Percentiles rank a stretch among this genome's conserved stretches.
Conservation (phyloP, 148 eudicot genomes). For the Selenicereus undatus region DNA sequence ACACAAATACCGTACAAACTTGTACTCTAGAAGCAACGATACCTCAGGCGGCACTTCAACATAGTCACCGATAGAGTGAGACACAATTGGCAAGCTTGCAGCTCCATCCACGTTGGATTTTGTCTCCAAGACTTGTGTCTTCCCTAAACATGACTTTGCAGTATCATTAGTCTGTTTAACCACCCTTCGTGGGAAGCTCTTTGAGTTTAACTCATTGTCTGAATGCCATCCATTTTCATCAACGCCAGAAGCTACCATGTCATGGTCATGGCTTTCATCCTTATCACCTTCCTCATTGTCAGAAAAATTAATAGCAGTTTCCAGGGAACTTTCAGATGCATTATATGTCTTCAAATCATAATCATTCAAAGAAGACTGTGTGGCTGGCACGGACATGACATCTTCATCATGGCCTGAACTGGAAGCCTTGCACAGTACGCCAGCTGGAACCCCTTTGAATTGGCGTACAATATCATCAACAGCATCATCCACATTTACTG, state of each 20-base stretch:
- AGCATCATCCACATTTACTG: constrained; percentile 97
- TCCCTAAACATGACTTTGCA: constrained; percentile 35
- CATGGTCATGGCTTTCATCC: constrained; percentile 37
- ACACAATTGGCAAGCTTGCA: constrained; percentile 33
- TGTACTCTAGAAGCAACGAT: constrained; percentile 10
- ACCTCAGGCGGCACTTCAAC: constrained; percentile 92
- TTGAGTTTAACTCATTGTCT: constrained; percentile 67
- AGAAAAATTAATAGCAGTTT: constrained; percentile 53
- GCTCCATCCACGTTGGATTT: constrained; percentile 35
- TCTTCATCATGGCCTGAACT: constrained; percentile 45
- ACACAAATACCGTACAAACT: background rate
- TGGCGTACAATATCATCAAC: constrained; percentile 96
- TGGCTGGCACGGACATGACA: constrained; percentile 30
- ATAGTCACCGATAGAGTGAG: constrained; percentile 51
- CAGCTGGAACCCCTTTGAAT: constrained; percentile 93
- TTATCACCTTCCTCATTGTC: constrained; percentile 66
- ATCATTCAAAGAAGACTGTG: constrained; percentile 52
- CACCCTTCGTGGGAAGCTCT: constrained; percentile 56
- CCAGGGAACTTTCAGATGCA: constrained; percentile 45
- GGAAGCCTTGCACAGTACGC: constrained; percentile 61
- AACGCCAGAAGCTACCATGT: background rate
- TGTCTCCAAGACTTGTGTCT: constrained; percentile 24
- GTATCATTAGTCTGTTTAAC: constrained; percentile 33
- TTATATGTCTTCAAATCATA: constrained; percentile 43
- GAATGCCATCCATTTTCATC: constrained; percentile 67